Percentiles rank a stretch among this genome's conserved stretches.
Evolutionary conservation across 345 rosid species (phyloP).

Genomic region (Isatis tinctoria): DNA sequence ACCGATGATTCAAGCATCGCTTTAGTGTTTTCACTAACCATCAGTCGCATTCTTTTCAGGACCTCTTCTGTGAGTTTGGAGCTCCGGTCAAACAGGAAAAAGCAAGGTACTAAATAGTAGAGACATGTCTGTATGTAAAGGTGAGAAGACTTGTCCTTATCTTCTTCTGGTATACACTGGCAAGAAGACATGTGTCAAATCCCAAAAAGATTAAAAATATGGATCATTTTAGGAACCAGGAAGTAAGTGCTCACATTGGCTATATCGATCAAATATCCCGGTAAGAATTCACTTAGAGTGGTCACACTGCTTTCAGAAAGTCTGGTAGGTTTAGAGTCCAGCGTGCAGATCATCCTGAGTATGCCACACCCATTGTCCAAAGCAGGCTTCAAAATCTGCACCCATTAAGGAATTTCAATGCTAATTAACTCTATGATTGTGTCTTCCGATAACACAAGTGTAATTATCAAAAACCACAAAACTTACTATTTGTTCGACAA

Average conservation of each 20-base stretch:
- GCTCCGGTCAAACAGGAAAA: slow-evolving; percentile 57
- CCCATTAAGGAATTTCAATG: not conserved
- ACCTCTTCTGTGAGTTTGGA: slow-evolving; percentile 44
- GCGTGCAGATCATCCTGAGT: slow-evolving; percentile 52
- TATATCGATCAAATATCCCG: slow-evolving; percentile 53
- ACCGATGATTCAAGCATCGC: slow-evolving; percentile 11
- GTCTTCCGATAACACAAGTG: not conserved
- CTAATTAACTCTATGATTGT: not conserved
- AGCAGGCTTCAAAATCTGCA: slow-evolving; percentile 48
- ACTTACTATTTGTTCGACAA: slow-evolving; percentile 60
- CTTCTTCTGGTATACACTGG: slow-evolving; percentile 51
- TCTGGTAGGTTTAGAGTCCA: slow-evolving; percentile 70
- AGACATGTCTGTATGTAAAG: slow-evolving; percentile 22
- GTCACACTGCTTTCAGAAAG: slow-evolving; percentile 56
- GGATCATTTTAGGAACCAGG: not conserved
- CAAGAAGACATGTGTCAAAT: slow-evolving; percentile 26
- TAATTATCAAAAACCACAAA: not conserved
- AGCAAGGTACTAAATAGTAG: slow-evolving; percentile 57
- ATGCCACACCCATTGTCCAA: slow-evolving; percentile 68
- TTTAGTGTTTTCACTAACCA: slow-evolving; percentile 34
- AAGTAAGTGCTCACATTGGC: slow-evolving; percentile 43
- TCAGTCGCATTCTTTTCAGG: slow-evolving; percentile 36
- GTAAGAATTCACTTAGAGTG: slow-evolving; percentile 47
- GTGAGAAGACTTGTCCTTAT: slow-evolving; percentile 26
- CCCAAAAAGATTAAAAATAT: not conserved